Percentiles rank a stretch among this genome's conserved stretches.
These are phyloP conservation scores for Carex pumila DNA, from an alignment of 176 grass and related monocot genomes.

Conservation along the genomic window DNA sequence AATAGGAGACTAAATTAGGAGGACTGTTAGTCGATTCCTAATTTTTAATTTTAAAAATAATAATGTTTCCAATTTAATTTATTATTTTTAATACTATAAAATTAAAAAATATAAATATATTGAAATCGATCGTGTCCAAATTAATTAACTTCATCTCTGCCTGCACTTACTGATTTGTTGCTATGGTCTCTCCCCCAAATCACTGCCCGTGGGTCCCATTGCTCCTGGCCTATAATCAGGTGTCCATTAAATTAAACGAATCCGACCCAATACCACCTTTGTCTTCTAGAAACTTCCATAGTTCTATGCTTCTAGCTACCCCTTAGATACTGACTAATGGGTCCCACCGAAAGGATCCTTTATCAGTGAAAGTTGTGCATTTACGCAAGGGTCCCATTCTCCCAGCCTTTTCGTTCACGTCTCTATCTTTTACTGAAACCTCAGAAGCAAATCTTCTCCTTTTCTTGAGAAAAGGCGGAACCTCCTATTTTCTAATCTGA, in stretches of 20 bases:
- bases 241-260: neutral
- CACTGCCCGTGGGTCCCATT: neutral
- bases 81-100: too few species aligned
- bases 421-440: neutral
- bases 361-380: neutral
- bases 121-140: too few species aligned
- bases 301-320: neutral
- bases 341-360: neutral
- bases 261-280: too few species aligned
- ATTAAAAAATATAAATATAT: too few species aligned
- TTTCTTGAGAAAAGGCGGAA: too few species aligned
- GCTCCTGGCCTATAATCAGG: neutral
- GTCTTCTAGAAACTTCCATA: slow-evolving; percentile 42
- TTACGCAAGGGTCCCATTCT: neutral
- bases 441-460: neutral
- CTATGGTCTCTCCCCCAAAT: neutral
- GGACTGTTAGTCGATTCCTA: too few species aligned
- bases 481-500: too few species aligned
- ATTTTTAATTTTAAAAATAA: too few species aligned
- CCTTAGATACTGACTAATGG: neutral
- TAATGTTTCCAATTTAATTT: too few species aligned
- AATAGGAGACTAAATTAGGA: too few species aligned
- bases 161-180: too few species aligned
- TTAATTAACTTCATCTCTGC: too few species aligned
- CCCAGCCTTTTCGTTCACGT: neutral